Base-by-base conservation (phyloP, 2,329 filamentous ascomycete genomes). In the Monilinia vaccinii-corymbosi region DNA sequence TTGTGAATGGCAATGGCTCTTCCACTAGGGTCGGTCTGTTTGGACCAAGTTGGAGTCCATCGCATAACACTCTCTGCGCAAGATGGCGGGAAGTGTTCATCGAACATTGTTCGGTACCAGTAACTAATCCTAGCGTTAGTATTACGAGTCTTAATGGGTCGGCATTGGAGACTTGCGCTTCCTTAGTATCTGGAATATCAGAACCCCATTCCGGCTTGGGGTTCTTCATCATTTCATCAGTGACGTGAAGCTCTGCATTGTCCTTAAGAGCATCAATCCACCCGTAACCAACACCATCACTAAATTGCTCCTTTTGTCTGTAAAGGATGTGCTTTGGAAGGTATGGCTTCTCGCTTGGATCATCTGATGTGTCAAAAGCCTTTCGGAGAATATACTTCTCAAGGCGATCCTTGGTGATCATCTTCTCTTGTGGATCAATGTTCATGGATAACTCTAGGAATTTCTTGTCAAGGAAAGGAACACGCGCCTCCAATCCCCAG, bases 261-360 rank as follows among this genome's bases (percentile, higher is more conserved):
- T 97, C 94, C 82, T 97, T 97, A 70, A 99, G 84, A 8, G 87
- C 89, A 72, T 99, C 94, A 72, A 99, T 99, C 94, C 94, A 99
- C 65, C 94, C 92, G 78, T 99, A 99, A 61, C 94, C 94, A 61
- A 99, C 94, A 73, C 94, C 95, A 71, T 99, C 95, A 61, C 88
- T 95, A 80, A 99, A 99, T 78, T 99, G 94, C 79, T 99, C 94
- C 85, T 99, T 99, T 77, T 99, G 95, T 73, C 95, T 84, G 89
- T 91, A 99, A 60, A 99, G 85, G 69, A 99, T 99, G 74, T 92
- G 85, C 21, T 96, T 87, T 9, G 95, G 94, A n/a, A 99, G 84
- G 78, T 97, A 99, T 11, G 94, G 86, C 67, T 88, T 77, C 52
- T 81, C 83, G 51, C 81, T 85, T 18, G 92, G 91, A 76, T 96